Evolutionary conservation across 768 basidiomycete genomes (phyloP), one percentile per base, ranked within the genome.

Genomic region (Pisolithus albus): DNA sequence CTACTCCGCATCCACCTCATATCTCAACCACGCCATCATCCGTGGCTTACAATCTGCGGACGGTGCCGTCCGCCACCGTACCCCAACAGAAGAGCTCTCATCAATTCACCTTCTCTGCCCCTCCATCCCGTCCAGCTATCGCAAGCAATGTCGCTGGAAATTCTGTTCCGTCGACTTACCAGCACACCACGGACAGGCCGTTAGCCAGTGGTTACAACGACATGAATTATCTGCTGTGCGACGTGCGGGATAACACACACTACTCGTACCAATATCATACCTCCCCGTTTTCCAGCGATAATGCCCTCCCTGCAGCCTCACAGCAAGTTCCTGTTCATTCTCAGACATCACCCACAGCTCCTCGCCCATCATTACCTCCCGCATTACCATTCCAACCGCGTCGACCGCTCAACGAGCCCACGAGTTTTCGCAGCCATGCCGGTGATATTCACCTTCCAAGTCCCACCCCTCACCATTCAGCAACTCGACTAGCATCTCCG

Each of bases 341-440:
- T 28, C 65, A 70, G 40, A 56, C 64, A 32, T 55, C 64, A 48
- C 68, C 62, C 50, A 57, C 52, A 37, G 63, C 74, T 36, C 64
- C 65, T 47, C 72, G 74, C 47, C 60, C 69, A 28, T 64, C 64
- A 38, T 66, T 75, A 32, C 72, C 73, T 7, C 75, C 79, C 49
- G 61, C 76, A 39, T 57, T 77, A 51, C 67, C 78, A 13, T 84
- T 77, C 61, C 73, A 75, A 38, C 80, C 79, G 56, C 75, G 82
- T 54, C 76, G 83, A 47, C 73, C 81, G 37, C 69, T 78, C 47
- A 80, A 79, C 28, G 83, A 83, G 44, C 74, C 81, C 21, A 79
- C 79, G 56, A 72, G 72, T 16, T 80, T 74, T 63, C 70, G 68
- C 51, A 68, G 77, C 36, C 67, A 76, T 46, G 71, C 70, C 28